Conservation (phyloP, 805 yeast genomes). For the Nakazawaea populi region DNA sequence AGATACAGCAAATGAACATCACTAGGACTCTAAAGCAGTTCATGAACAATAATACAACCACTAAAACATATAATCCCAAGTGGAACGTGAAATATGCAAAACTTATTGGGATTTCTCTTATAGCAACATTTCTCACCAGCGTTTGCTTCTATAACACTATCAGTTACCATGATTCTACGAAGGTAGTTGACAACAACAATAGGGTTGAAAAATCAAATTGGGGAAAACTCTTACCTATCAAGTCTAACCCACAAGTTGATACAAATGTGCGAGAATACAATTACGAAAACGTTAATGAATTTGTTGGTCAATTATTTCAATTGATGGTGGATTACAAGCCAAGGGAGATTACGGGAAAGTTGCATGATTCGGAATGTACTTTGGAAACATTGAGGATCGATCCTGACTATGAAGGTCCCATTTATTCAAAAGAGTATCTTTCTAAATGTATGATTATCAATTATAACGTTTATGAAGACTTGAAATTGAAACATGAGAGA, state of each 20-base stretch:
- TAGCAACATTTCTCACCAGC: not conserved
- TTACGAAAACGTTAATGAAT: not conserved
- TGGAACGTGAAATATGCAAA: not conserved
- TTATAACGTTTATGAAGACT: slow-evolving; percentile 19
- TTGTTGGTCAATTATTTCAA: not conserved
- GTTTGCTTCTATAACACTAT: not conserved
- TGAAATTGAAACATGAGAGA: slow-evolving; percentile 25
- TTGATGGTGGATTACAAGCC: slow-evolving; percentile 2
- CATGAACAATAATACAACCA: not conserved
- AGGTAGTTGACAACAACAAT: not conserved
- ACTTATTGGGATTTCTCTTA: not conserved
- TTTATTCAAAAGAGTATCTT: slow-evolving; percentile 6
- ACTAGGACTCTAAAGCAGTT: not conserved
- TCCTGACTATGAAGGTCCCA: slow-evolving; percentile 10
- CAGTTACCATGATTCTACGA: not conserved
- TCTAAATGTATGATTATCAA: slow-evolving; percentile 6
- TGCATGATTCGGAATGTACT: not conserved
- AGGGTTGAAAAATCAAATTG: not conserved
- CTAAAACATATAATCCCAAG: not conserved
- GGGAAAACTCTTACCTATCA: not conserved
- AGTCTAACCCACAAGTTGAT: not conserved
- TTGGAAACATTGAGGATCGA: slow-evolving; percentile 10
- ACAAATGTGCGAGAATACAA: not conserved
- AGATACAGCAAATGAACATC: not conserved
- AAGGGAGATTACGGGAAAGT: slow-evolving; percentile 1